Conservation (phyloP, 2,329 filamentous ascomycete genomes). For the Aspergillus ochraceus region DNA sequence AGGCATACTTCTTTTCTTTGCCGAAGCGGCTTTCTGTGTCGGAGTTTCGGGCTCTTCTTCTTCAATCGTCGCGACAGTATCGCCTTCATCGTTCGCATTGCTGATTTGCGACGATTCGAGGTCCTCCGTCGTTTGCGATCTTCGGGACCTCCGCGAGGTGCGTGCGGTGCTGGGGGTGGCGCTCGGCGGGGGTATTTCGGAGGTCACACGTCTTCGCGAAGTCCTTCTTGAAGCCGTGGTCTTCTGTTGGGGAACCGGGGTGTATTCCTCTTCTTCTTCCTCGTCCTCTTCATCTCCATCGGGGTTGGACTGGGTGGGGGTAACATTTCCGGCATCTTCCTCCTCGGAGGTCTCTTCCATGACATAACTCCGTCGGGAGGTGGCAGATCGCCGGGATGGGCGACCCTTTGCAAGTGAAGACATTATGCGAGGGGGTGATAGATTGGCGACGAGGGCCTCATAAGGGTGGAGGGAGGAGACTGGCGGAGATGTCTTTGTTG, state of each 20-base stretch:
- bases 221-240: constrained; percentile 56
- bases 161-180: constrained; percentile 23
- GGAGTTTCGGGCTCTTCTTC: constrained; percentile 56
- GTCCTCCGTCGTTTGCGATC: constrained; percentile 50
- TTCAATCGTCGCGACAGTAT: constrained; percentile 37
- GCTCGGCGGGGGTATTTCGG: constrained; percentile 48
- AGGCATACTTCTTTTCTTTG: constrained; percentile 66
- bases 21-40: constrained; percentile 53
- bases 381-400: constrained; percentile 60
- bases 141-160: constrained; percentile 37
- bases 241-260: constrained; percentile 66
- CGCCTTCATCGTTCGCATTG: constrained; percentile 37
- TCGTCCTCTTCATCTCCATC: constrained; percentile 59
- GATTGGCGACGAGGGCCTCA: constrained; percentile 24
- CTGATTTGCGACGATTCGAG: constrained; percentile 60
- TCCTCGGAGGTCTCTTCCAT: constrained; percentile 79
- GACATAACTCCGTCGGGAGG: constrained; percentile 69
- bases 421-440: constrained; percentile 29
- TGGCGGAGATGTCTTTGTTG: constrained; percentile 13
- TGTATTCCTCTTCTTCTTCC: constrained; percentile 73
- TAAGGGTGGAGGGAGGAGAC: constrained; percentile 22
- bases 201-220: constrained; percentile 55
- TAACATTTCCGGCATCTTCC: constrained; percentile 56
- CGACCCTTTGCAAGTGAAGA: constrained; percentile 48
- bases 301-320: constrained; percentile 41